A percentile compares a stretch with the other conserved stretches of the same genome.
Conservation (phyloP, 1,139 yeast genomes). For the Magnusiomyces tetraspermus region DNA sequence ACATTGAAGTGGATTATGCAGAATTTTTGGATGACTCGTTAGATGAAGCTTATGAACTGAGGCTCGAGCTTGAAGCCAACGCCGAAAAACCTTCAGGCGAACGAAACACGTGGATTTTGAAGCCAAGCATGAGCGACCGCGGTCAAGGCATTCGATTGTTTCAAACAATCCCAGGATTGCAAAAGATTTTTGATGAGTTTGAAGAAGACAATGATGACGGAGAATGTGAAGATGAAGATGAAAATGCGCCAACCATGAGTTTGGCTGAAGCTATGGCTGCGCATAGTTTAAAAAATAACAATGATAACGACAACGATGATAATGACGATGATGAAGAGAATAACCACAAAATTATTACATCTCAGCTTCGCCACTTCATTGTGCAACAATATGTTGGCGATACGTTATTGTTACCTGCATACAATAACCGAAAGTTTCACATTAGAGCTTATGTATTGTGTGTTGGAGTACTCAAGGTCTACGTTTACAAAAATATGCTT, state of each 20-base stretch:
- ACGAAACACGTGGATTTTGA: constrained; percentile 66
- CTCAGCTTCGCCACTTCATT: constrained; percentile 82
- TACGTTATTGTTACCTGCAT: constrained; percentile 56
- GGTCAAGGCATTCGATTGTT: constrained; percentile 92
- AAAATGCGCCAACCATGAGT: constrained; percentile 29
- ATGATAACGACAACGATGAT: constrained; percentile 25
- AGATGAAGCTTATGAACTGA: constrained; percentile 82
- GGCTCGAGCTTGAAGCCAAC: constrained; percentile 60
- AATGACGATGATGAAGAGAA: constrained; percentile 15
- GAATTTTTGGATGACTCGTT: constrained; percentile 89
- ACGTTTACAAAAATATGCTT: constrained; percentile 67
- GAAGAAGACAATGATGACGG: constrained; percentile 52
- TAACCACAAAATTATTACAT: constrained; percentile 57
- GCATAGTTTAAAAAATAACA: constrained; percentile 19
- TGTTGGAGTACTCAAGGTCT: constrained; percentile 63
- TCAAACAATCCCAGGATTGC: constrained; percentile 67
- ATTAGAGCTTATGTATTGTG: constrained; percentile 79
- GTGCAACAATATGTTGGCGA: constrained; percentile 66
- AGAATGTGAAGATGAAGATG: constrained; percentile 23
- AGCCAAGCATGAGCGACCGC: constrained; percentile 94
- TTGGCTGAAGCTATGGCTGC: constrained; percentile 33
- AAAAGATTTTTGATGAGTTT: constrained; percentile 71
- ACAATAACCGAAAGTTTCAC: constrained; percentile 74
- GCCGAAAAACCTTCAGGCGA: constrained; percentile 21
- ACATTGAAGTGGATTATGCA: constrained; percentile 88